A percentile compares a stretch with the other conserved stretches of the same genome.
Conservation (phyloP, 768 basidiomycete genomes). For the Chlorophyllum brunneum region DNA sequence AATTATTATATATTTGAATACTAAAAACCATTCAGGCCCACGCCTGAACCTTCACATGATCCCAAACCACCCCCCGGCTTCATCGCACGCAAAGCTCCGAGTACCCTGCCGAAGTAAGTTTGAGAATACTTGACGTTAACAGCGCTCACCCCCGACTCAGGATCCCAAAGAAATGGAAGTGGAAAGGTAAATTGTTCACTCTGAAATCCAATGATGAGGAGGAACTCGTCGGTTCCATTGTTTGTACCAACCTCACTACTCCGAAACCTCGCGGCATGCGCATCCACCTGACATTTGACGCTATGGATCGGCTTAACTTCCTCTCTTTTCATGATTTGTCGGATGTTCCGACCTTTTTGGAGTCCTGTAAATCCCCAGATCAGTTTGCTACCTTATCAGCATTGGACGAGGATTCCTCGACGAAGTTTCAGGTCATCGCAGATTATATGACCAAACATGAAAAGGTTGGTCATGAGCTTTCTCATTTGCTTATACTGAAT, state of each 20-base stretch:
- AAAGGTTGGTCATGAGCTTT: slow-evolving; percentile 33
- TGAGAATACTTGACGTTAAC: neutral
- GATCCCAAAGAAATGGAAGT: slow-evolving; percentile 59
- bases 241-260: slow-evolving; percentile 8
- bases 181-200: slow-evolving; percentile 55
- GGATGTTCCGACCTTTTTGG: slow-evolving; percentile 44
- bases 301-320: slow-evolving; percentile 8
- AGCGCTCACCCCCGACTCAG: slow-evolving; percentile 24
- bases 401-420: slow-evolving; percentile 4
- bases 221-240: slow-evolving; percentile 37
- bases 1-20: neutral
- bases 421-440: slow-evolving; percentile 10
- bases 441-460: slow-evolving; percentile 40
- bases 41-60: slow-evolving; percentile 4
- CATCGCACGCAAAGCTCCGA: neutral
- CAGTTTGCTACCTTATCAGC: slow-evolving; percentile 48
- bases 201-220: slow-evolving; percentile 30
- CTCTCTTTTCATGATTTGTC: slow-evolving; percentile 42
- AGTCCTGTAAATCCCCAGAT: slow-evolving; percentile 43
- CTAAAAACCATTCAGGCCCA: slow-evolving; percentile 1
- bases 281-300: slow-evolving; percentile 9
- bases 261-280: slow-evolving; percentile 10
- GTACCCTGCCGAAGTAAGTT: slow-evolving; percentile 5
- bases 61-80: slow-evolving; percentile 8
- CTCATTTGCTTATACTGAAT: neutral